Evolutionary conservation across 2,329 filamentous ascomycete genomes (phyloP), one percentile per base, ranked within the genome.

Genomic region (Oidium heveae): DNA sequence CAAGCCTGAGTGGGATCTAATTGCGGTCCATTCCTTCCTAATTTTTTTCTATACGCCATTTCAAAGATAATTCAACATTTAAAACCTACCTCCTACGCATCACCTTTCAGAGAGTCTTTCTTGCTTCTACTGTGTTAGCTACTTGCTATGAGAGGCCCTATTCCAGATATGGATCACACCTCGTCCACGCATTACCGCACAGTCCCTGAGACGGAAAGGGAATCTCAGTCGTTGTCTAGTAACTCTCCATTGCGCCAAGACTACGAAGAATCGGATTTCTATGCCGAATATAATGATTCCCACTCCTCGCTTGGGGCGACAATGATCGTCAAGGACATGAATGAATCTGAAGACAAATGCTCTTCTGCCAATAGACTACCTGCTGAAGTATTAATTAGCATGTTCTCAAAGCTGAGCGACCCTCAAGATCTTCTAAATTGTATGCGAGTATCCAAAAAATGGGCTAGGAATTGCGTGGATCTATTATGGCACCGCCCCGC

Each of bases 221-320:
- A 65, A 55, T 65, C 63, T 13, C 63, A 65, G 53, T 66, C 65
- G 32, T 66, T 64, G 6, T 83, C 83, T 8, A 84, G 80, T 56
- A 84, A 82, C 64, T 87, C 84, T 1, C 83, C 84, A 47, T 77
- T 75, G 79, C 82, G 62, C 54, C 79, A 78, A 65, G 83, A 86
- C 64, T 86, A 93, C 68, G 84, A 88, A 64, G 89, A 95, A 69
- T 94, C 87, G 61, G 89, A 95, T 69, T 94, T 91, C 68, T 91
- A 91, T 67, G 82, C 84, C 66, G 77, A 75, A 56, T 82, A 84
- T 62, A 94, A 95, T 70, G 89, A 95, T 69, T 95, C 89, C 4
- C 77, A 91, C 66, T 95, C 89, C 0, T 95, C 89, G 0, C 75
- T 95, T 55, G 87, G 86, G 54, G 78, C 86, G 36, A 83, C 84